Percentiles rank a stretch among this genome's conserved stretches.
These are phyloP conservation scores for Erodium chrysanthum DNA, from an alignment of 441 rosid genomes.

Conservation along the genomic window DNA sequence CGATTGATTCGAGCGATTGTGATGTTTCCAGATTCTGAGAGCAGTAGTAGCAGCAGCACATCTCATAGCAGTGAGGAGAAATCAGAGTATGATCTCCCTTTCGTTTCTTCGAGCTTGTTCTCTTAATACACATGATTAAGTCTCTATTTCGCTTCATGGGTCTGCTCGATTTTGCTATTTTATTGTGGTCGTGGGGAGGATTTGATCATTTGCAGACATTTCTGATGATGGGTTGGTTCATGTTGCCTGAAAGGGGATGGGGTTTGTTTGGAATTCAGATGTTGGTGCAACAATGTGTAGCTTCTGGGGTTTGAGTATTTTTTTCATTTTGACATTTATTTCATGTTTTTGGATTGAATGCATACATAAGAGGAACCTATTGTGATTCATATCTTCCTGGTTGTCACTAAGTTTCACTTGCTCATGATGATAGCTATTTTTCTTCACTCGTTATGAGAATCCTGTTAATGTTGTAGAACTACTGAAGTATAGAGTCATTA, in stretches of 20 bases:
- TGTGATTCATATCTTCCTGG: conserved; percentile 16
- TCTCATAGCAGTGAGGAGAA: conserved; percentile 47
- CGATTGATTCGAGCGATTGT: conserved; percentile 16
- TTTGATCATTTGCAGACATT: background rate
- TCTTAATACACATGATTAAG: background rate
- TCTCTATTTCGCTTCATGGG: conserved; percentile 10
- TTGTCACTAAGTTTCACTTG: background rate
- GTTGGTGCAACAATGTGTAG: too few species aligned
- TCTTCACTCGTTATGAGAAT: background rate
- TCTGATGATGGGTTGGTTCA: conserved; percentile 6
- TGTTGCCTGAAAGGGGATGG: conserved; percentile 8
- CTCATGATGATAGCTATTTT: conserved; percentile 1
- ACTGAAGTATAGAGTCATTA: background rate
- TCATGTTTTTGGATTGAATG: conserved; percentile 12
- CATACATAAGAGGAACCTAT: conserved; percentile 27
- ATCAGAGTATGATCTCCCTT: conserved; percentile 39
- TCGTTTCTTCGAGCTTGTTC: background rate
- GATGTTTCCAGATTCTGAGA: conserved; percentile 48
- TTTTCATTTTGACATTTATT: conserved; percentile 13
- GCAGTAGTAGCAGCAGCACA: conserved; percentile 20
- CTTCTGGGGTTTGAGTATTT: too few species aligned
- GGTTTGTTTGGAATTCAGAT: conserved; percentile 15
- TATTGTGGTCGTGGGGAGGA: background rate
- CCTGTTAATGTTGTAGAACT: background rate
- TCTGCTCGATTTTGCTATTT: conserved; percentile 11